These are phyloP conservation scores for Russula olivacea DNA, from an alignment of 768 basidiomycete species.

Conservation along the genomic window DNA sequence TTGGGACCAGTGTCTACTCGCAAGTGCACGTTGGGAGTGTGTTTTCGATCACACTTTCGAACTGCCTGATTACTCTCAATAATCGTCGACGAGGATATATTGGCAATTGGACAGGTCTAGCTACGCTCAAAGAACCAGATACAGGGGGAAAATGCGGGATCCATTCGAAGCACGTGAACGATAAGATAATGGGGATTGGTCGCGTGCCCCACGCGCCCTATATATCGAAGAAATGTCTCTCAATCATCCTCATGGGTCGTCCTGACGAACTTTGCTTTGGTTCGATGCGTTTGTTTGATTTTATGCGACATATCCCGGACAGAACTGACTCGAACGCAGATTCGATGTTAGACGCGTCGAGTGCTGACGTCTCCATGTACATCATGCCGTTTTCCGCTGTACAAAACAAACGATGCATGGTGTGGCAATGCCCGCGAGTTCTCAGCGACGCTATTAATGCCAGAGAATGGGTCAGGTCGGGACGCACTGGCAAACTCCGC, in stretches of 20 bases:
- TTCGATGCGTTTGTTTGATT: conserved; percentile 91
- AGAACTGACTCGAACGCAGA: conserved; percentile 95
- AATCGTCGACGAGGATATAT: no score
- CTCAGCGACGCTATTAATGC: neutral
- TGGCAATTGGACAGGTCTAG: no score
- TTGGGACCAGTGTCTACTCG: neutral
- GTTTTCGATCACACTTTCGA: no score
- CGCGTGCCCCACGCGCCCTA: neutral
- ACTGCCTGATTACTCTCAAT: no score
- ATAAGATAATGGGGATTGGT: neutral
- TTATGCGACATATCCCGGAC: conserved; percentile 94
- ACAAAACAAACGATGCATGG: conserved; percentile 27
- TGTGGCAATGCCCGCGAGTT: neutral
- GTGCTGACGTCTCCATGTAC: conserved; percentile 98
- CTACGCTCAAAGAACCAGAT: no score
- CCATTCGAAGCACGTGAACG: no score
- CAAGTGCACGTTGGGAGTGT: neutral
- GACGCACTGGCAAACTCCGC: conserved; percentile 79
- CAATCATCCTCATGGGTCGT: neutral
- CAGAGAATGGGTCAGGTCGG: neutral
- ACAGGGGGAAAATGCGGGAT: no score
- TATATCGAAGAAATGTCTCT: conserved; percentile 12
- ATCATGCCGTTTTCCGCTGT: conserved; percentile 80
- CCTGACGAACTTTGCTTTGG: conserved; percentile 38
- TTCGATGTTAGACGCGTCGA: conserved; percentile 99